phyloP scores from a whole-genome alignment of 163 green algal genomes.

The Volvox carteri region DNA sequence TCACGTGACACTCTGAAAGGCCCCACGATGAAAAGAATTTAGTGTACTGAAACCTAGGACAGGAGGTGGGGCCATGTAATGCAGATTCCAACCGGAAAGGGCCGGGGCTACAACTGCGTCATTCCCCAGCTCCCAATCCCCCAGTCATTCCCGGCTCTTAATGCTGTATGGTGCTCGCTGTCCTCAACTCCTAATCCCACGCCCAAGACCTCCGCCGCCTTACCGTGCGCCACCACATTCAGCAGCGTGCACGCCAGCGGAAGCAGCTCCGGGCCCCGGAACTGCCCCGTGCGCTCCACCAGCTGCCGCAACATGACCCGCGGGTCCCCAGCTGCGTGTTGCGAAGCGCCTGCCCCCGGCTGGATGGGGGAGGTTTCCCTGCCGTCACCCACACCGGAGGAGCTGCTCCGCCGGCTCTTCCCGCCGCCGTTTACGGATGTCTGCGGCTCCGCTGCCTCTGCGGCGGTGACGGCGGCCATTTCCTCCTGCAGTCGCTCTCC shows the following conservation, averaged over 20 bases:
- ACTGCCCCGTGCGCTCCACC: constrained; percentile 34
- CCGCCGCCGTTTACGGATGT: not conserved
- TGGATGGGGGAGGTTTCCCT: constrained; percentile 2
- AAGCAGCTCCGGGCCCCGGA: constrained; percentile 53
- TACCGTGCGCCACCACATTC: constrained; percentile 12
- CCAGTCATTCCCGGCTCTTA: too few species aligned
- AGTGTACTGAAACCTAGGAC: too few species aligned
- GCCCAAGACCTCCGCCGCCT: not conserved
- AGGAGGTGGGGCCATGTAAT: too few species aligned
- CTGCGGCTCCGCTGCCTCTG: not conserved
- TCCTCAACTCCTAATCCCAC: too few species aligned
- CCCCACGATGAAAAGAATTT: too few species aligned
- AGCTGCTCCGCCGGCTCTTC: too few species aligned
- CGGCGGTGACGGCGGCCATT: not conserved
- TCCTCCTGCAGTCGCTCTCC: constrained; percentile 46
- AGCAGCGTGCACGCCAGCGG: constrained; percentile 47
- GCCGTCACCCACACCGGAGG: not conserved
- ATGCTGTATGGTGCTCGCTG: too few species aligned
- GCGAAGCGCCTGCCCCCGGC: not conserved
- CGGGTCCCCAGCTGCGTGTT: not conserved
- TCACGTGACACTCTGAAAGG: too few species aligned
- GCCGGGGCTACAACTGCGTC: too few species aligned
- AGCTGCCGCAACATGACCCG: constrained; percentile 34
- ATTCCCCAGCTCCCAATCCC: too few species aligned
- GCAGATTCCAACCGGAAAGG: too few species aligned